Base-by-base conservation (phyloP, 2,329 filamentous ascomycete species). In the Epichloe scottii region DNA sequence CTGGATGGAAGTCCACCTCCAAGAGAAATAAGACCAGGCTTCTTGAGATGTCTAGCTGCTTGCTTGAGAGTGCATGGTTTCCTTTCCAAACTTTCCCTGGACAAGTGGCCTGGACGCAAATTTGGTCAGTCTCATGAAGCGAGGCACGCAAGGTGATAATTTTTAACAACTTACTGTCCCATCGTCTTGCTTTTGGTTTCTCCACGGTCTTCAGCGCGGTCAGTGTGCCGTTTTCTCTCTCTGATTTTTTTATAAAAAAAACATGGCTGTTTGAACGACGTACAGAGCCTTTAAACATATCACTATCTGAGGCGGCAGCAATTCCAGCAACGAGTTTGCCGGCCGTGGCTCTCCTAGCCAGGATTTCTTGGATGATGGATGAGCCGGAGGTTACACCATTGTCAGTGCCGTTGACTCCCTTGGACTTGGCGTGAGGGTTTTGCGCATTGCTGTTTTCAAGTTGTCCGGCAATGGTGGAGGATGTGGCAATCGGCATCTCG, bases 1-100 rank as follows among this genome's bases (percentile, higher is more conserved):
- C 87, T 80, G 14, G 88, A 90, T 4, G 93, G 93, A 19, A 98
- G 52, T 3, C 93, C 93, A 48, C 93, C 93, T 51, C 93, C 93
- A 2, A 98, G 82, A 1, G 89, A 95, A 63, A 98, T 93, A 53
- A 96, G 70, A 15, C 86, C 89, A 0, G 89, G 88, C 39, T 77
- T 87, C 62, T 85, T 85, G 49, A 97, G 78, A 64, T 83, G 85
- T 51, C 78, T 79, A 43, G 90, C 90, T 5, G 90, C 89, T 54
- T 78, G 76, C 68, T 97, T 97, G 54, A 97, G 73, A n/a, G 83
- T 84, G 56, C 79, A 87, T 35, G 76, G 82, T 66, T 79, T 67
- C 48, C 81, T 72, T 19, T 76, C 65, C 52, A 74, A 73, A 55
- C 78, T 79, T 64, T 91, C 87, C 8, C 69, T 57, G 30, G 73